Evolutionary conservation across 306 rosid species (phyloP).

Genomic region (Prunus davidiana): DNA sequence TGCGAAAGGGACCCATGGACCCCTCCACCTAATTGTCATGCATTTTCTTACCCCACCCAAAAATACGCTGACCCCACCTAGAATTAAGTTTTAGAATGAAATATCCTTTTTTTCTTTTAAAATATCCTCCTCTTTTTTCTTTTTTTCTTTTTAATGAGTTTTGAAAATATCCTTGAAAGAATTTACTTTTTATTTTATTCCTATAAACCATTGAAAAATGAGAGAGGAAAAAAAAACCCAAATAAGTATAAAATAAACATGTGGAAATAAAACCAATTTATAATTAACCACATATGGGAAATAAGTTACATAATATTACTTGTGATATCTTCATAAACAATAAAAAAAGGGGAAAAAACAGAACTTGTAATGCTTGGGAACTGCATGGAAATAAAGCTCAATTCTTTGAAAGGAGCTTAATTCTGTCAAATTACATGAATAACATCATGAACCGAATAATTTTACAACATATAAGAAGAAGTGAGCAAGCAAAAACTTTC

Average conservation of each 20-base stretch:
- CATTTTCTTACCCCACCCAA: neutral
- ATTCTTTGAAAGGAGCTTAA: constrained; percentile 3
- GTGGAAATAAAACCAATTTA: too few species aligned
- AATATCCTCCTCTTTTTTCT: too few species aligned
- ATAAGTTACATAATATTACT: neutral
- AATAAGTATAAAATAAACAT: too few species aligned
- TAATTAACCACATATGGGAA: neutral
- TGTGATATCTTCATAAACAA: neutral
- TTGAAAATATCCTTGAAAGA: neutral
- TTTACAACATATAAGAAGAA: neutral
- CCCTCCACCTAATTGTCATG: neutral
- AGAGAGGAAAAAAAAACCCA: too few species aligned
- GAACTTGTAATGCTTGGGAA: neutral
- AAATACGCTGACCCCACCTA: too few species aligned
- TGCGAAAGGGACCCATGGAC: neutral
- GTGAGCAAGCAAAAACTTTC: constrained; percentile 7
- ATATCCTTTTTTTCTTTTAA: neutral
- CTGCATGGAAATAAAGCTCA: neutral
- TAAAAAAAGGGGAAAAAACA: too few species aligned
- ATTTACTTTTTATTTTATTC: neutral
- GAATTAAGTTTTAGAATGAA: neutral
- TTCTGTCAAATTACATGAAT: neutral
- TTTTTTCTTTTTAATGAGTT: neutral
- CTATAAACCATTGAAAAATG: too few species aligned
- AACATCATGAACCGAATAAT: neutral